Evolutionary conservation across 495 filamentous ascomycete species (phyloP), one percentile per base, ranked within the genome.

Genomic region (Xylaria curta): DNA sequence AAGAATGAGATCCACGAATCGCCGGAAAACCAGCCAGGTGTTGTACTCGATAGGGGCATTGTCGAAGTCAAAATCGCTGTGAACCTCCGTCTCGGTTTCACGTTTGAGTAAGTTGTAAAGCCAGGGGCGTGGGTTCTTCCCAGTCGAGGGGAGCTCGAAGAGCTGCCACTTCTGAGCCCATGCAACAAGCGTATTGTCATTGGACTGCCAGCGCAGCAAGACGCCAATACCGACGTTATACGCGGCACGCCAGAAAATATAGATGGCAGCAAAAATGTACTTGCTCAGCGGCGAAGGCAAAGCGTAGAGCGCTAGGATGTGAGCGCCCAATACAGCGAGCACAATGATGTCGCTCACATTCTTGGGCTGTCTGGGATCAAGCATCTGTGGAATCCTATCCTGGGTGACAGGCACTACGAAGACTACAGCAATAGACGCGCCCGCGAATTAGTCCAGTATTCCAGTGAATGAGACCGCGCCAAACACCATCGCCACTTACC

Each of bases 361-460:
- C 84, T 99, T 99, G 5, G 96, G 94, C 80, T 97, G 90, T 61
- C 90, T 92, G n/a, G 96, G 96, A 68, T 95, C 97, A 72, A 99
- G 88, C 24, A 99, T 88, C 80, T 97, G 96, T 65, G 96, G 97
- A 76, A 99, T 96, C 95, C 98, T 98, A 82, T 99, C 96, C 86
- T 97, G 94, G 54, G 96, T 99, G 73, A 94, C 91, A 58, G 96
- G 97, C 26, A 99, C 96, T 44, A 93, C 92, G 81, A 99, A 99
- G 66, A 96, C 96, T 99, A 74, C 64, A 75, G 46, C 68, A 31
- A 3, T 47, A 40, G 10, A 53, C 10, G 51, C 13, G 56, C 19
- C 4, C 21, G 21, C 24, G 44, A 62, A 66, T 38, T 54, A 66
- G 51, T 31, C 36, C 24, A 56, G 28, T n/a, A 24, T 67, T 56